Conservation (phyloP, 257 asterid genomes). For the Cruciata laevipes region DNA sequence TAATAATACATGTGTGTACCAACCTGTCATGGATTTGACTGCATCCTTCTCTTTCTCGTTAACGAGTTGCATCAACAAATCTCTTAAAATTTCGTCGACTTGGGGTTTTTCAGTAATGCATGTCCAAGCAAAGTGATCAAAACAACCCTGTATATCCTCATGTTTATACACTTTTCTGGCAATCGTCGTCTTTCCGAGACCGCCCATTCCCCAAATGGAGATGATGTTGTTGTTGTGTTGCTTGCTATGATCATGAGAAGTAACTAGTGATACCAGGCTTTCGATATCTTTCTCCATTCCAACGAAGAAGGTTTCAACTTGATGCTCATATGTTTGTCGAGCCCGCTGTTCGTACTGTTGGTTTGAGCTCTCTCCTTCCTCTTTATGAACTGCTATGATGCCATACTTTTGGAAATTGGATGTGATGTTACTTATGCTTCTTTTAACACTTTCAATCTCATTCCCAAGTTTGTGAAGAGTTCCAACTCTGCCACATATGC, state of each 20-base stretch:
- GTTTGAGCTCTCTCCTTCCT: constrained; percentile 6
- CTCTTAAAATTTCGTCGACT: no score
- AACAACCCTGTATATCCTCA: background rate
- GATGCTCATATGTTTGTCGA: constrained; percentile 9
- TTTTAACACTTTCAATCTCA: background rate
- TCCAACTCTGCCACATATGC: background rate
- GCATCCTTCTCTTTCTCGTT: background rate
- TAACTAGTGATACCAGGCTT: background rate
- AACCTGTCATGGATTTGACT: background rate
- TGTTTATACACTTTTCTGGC: constrained; percentile 11
- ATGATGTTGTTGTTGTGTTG: no score
- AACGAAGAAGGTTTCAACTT: constrained; percentile 2
- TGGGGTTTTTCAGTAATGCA: background rate
- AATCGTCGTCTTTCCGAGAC: constrained; percentile 15
- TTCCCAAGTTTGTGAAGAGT: background rate
- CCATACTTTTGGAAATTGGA: background rate
- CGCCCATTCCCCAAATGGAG: constrained; percentile 16
- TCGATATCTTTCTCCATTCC: constrained; percentile 6
- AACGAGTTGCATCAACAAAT: no score
- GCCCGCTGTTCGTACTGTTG: background rate
- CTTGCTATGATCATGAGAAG: background rate
- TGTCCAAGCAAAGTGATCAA: constrained; percentile 12
- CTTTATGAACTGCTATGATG: no score
- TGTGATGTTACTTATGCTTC: background rate
- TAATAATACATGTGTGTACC: no score